phyloP scores from a whole-genome alignment of 2,329 filamentous ascomycete species.

The Stemphylium beticola region DNA sequence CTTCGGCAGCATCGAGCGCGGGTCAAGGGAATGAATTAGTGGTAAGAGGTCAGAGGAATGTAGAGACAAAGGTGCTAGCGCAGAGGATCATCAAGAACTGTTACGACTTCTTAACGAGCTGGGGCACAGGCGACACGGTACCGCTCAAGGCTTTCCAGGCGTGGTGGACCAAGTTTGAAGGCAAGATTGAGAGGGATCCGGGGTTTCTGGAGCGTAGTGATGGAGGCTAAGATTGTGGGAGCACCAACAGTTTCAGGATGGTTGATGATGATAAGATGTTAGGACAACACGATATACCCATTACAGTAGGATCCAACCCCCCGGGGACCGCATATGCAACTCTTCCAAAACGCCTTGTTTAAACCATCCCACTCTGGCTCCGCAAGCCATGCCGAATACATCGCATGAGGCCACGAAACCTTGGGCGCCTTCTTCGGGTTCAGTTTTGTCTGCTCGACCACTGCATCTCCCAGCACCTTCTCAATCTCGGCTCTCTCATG shows the following conservation, averaged over 20 bases:
- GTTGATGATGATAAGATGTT: neutral
- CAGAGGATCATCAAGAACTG: slow-evolving; percentile 96
- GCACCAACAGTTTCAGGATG: neutral
- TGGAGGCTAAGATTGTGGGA: slow-evolving; percentile 42
- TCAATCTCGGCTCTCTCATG: slow-evolving; percentile 50
- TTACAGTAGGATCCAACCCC: neutral
- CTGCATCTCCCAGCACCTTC: slow-evolving; percentile 52
- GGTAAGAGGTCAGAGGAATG: slow-evolving; percentile 47
- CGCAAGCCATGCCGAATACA: slow-evolving; percentile 33
- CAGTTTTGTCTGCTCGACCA: slow-evolving; percentile 49
- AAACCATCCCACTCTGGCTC: slow-evolving; percentile 40
- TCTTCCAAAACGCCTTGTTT: slow-evolving; percentile 37
- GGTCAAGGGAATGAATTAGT: slow-evolving; percentile 44
- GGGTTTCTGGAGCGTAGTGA: slow-evolving; percentile 81
- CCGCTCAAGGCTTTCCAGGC: slow-evolving; percentile 95
- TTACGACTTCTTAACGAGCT: slow-evolving; percentile 93
- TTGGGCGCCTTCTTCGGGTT: slow-evolving; percentile 50
- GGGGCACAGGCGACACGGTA: slow-evolving; percentile 81
- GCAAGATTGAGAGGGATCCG: slow-evolving; percentile 81
- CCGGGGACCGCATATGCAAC: neutral
- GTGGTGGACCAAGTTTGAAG: slow-evolving; percentile 98
- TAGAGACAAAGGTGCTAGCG: slow-evolving; percentile 78
- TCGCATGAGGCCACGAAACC: slow-evolving; percentile 45
- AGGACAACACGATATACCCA: neutral
- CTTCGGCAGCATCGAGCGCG: slow-evolving; percentile 29